phyloP scores from a whole-genome alignment of 1,284 basidiomycete genomes.

The Mycena citricolor region DNA sequence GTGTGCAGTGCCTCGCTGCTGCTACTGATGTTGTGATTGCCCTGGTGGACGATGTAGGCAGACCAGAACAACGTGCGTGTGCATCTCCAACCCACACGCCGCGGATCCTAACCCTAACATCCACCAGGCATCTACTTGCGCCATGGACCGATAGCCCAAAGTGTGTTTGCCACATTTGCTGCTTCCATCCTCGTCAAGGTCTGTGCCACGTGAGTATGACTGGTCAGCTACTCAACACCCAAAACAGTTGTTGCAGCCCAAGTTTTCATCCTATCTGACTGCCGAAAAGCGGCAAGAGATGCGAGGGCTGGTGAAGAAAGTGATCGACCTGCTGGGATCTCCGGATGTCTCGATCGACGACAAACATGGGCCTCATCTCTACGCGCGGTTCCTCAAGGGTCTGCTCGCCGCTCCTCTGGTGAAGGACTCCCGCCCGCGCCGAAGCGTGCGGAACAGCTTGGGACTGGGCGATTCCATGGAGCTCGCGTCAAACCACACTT shows the following conservation, averaged over 20 bases:
- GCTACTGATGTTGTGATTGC: constrained; percentile 64
- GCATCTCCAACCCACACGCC: neutral
- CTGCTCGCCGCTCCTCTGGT: constrained; percentile 61
- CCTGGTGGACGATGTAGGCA: constrained; percentile 61
- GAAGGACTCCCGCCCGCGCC: constrained; percentile 34
- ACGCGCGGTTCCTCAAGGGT: constrained; percentile 70
- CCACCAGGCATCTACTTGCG: constrained; percentile 56
- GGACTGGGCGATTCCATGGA: constrained; percentile 24
- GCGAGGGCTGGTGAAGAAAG: constrained; percentile 56
- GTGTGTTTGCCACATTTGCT: constrained; percentile 83
- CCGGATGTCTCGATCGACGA: constrained; percentile 73
- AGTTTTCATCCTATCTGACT: constrained; percentile 60
- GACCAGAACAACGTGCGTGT: constrained; percentile 52
- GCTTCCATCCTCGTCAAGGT: constrained; percentile 80
- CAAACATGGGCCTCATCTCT: constrained; percentile 71
- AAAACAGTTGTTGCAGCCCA: constrained; percentile 66
- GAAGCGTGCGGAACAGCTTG: constrained; percentile 24
- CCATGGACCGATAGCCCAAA: constrained; percentile 81
- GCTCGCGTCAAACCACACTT: constrained; percentile 31
- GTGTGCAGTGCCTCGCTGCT: constrained; percentile 53
- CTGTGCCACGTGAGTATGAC: constrained; percentile 16
- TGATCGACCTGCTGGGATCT: constrained; percentile 63
- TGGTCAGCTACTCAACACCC: constrained; percentile 1
- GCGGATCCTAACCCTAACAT: constrained; percentile 10
- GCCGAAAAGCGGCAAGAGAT: constrained; percentile 60